Evolutionary conservation across 2,329 filamentous ascomycete genomes (phyloP).

Genomic region (Tolypocladium ovalisporum): DNA sequence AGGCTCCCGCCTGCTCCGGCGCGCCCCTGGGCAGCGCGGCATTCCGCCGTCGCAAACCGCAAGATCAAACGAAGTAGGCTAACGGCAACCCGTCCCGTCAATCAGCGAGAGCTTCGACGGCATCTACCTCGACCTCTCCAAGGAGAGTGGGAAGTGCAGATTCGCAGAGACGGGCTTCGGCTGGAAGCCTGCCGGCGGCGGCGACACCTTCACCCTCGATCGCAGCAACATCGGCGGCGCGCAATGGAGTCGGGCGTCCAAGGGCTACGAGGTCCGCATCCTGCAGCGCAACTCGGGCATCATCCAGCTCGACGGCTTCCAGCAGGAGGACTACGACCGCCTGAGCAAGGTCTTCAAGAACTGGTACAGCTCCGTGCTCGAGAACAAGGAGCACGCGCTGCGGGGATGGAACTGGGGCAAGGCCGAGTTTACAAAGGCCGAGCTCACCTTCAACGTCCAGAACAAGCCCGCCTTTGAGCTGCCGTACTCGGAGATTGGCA

Average conservation of each 20-base stretch:
- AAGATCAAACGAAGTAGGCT: neutral
- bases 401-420: conserved; percentile 99
- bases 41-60: neutral
- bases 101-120: conserved; percentile 85
- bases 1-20: neutral
- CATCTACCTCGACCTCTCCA: conserved; percentile 92
- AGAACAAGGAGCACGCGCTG: conserved; percentile 86
- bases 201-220: conserved; percentile 90
- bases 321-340: conserved; percentile 88
- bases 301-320: conserved; percentile 90
- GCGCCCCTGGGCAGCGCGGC: neutral
- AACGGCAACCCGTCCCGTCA: neutral
- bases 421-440: conserved; percentile 89
- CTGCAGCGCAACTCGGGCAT: conserved; percentile 74
- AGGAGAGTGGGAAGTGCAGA: conserved; percentile 83
- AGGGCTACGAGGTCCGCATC: conserved; percentile 90
- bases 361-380: conserved; percentile 91
- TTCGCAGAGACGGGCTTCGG: conserved; percentile 91
- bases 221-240: conserved; percentile 73
- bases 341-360: conserved; percentile 90
- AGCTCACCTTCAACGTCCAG: conserved; percentile 92
- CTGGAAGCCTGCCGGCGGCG: conserved; percentile 82
- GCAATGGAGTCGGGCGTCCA: conserved; percentile 90
- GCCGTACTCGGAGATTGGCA: conserved; percentile 93
- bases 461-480: conserved; percentile 95